Evolutionary conservation across 305 asterid species (phyloP).

Genomic region (Fraxinus nigra): DNA sequence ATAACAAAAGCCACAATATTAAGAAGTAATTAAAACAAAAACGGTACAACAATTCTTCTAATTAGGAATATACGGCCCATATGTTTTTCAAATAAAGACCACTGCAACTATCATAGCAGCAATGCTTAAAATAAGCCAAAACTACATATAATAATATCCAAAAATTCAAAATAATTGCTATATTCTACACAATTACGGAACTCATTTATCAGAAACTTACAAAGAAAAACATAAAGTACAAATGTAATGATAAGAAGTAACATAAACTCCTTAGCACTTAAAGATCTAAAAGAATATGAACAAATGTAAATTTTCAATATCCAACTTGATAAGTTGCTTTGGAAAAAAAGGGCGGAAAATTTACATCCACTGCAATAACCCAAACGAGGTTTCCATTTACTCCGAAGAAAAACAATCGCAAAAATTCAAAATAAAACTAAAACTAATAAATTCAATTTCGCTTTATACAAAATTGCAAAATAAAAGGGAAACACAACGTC

Average conservation of each 20-base stretch:
- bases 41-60: not conserved
- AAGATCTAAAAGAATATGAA: not conserved
- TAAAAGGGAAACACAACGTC: not conserved
- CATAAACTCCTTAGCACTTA: not conserved
- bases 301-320: not conserved
- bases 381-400: not conserved
- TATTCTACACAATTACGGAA: not conserved
- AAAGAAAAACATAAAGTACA: not conserved
- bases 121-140: not conserved
- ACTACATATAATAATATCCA: not conserved
- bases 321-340: not conserved
- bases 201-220: not conserved
- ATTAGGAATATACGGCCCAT: not conserved
- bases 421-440: not conserved
- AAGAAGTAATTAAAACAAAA: not conserved
- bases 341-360: not conserved
- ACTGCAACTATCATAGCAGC: not conserved
- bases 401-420: not conserved
- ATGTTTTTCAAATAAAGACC: not conserved
- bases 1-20: conserved; percentile 5
- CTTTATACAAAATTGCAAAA: not conserved
- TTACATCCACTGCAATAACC: not conserved
- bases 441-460: not conserved
- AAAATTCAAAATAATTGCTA: not conserved
- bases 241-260: not conserved